Conservation (phyloP, 768 basidiomycete genomes). For the Lentinula aciculospora region DNA sequence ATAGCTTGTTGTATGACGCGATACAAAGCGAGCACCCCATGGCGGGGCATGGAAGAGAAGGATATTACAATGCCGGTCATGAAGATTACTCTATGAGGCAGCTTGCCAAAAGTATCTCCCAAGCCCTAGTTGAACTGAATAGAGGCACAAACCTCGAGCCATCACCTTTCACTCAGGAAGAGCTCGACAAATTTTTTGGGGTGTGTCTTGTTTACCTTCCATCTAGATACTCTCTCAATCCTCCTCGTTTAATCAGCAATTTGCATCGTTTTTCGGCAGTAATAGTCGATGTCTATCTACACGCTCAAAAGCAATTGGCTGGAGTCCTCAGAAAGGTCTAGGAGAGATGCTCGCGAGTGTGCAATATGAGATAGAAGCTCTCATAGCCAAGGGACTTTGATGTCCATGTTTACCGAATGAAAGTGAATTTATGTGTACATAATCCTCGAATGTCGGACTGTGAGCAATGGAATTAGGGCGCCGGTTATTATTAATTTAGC, state of each 20-base stretch:
- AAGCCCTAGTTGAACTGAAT: conserved; percentile 12
- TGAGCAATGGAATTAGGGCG: too few relatives aligned
- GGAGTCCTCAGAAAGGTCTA: conserved; percentile 27
- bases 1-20: conserved; percentile 12
- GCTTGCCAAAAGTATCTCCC: conserved; percentile 10
- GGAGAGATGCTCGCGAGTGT: conserved; percentile 27
- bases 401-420: too few relatives aligned
- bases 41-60: conserved; percentile 18
- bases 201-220: neutral
- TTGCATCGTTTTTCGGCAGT: conserved; percentile 6
- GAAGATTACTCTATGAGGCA: conserved; percentile 16
- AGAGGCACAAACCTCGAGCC: conserved; percentile 20
- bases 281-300: conserved; percentile 4
- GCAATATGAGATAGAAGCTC: conserved; percentile 21
- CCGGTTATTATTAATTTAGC: too few relatives aligned
- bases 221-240: neutral
- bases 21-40: conserved; percentile 10
- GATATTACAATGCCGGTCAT: conserved; percentile 17
- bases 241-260: conserved; percentile 1
- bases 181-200: conserved; percentile 19
- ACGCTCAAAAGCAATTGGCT: conserved; percentile 22
- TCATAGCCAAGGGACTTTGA: neutral
- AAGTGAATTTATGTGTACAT: too few relatives aligned
- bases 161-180: conserved; percentile 24
- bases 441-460: too few relatives aligned